Evolutionary conservation across 1,284 basidiomycete species (phyloP).

Genomic region (Leccinum angustisporum): DNA sequence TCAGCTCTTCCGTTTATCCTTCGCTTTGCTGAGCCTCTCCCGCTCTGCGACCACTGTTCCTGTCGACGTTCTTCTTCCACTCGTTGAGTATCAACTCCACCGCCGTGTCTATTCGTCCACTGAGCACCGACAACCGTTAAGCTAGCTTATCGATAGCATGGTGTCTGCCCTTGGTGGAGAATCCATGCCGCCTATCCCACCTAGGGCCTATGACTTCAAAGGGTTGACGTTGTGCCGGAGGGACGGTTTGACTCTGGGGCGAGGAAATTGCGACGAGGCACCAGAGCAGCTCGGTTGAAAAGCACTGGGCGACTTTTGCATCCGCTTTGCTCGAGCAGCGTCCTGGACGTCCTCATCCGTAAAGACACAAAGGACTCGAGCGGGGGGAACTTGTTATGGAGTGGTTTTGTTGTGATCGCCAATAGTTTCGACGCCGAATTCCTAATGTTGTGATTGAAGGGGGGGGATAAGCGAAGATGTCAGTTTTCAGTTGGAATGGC

Average conservation of each 20-base stretch:
- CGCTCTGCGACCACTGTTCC: slow-evolving; percentile 84
- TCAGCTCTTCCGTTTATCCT: slow-evolving; percentile 79
- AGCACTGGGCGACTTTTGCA: slow-evolving; percentile 24
- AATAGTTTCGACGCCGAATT: slow-evolving; percentile 99
- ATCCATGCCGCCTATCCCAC: slow-evolving; percentile 72
- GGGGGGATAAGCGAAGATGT: slow-evolving; percentile 32
- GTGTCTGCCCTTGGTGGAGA: slow-evolving; percentile 26
- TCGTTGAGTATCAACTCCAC: slow-evolving; percentile 66
- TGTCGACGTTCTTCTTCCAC: slow-evolving; percentile 77
- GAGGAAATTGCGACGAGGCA: slow-evolving; percentile 36
- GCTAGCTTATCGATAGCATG: slow-evolving; percentile 58
- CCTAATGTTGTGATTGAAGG: slow-evolving; percentile 47
- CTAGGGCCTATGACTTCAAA: slow-evolving; percentile 56
- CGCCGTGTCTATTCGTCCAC: slow-evolving; percentile 76
- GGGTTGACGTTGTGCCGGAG: slow-evolving; percentile 51
- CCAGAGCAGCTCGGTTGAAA: slow-evolving; percentile 33
- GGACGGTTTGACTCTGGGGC: slow-evolving; percentile 34
- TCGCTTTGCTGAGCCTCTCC: slow-evolving; percentile 69
- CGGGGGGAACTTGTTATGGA: slow-evolving; percentile 92
- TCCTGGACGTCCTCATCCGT: slow-evolving; percentile 80
- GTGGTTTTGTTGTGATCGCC: slow-evolving; percentile 98
- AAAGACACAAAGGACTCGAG: slow-evolving; percentile 88
- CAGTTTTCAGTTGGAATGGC: slow-evolving; percentile 91
- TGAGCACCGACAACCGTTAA: slow-evolving; percentile 69
- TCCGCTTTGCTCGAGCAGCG: slow-evolving; percentile 63